These are phyloP conservation scores for Cydonia oblonga DNA, from an alignment of 331 rosid species.

Conservation along the genomic window DNA sequence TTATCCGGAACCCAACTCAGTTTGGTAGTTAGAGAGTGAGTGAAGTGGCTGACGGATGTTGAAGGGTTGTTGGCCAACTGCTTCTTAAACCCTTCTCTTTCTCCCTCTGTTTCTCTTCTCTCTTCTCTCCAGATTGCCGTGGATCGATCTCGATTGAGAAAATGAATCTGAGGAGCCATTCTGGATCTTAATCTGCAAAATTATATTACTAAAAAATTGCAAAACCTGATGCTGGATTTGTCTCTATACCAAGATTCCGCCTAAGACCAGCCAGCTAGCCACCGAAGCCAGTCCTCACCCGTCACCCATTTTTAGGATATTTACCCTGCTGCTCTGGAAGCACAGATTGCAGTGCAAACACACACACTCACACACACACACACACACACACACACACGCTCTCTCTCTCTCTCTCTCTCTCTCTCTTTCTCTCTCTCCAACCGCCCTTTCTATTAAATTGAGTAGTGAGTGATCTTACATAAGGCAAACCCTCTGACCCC, in stretches of 20 bases:
- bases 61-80: slow-evolving; percentile 18
- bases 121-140: not conserved
- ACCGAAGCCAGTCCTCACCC: not conserved
- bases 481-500: not conserved
- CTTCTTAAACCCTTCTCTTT: not conserved
- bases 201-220: not conserved
- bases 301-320: not conserved
- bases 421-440: too few relatives aligned
- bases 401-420: too few relatives aligned
- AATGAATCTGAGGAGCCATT: not conserved
- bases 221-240: not conserved
- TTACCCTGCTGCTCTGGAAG: not conserved
- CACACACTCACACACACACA: too few relatives aligned
- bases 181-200: slow-evolving; percentile 10
- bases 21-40: not conserved
- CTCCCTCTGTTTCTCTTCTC: not conserved
- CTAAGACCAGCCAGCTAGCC: not conserved
- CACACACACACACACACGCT: too few relatives aligned
- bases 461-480: too few relatives aligned
- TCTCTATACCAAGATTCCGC: slow-evolving; percentile 7
- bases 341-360: too few relatives aligned
- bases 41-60: not conserved
- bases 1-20: not conserved
- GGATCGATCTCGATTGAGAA: not conserved
- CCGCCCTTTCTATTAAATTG: too few relatives aligned